phyloP scores from a whole-genome alignment of 2,329 filamentous ascomycete genomes.

The Ophiostoma ips region DNA sequence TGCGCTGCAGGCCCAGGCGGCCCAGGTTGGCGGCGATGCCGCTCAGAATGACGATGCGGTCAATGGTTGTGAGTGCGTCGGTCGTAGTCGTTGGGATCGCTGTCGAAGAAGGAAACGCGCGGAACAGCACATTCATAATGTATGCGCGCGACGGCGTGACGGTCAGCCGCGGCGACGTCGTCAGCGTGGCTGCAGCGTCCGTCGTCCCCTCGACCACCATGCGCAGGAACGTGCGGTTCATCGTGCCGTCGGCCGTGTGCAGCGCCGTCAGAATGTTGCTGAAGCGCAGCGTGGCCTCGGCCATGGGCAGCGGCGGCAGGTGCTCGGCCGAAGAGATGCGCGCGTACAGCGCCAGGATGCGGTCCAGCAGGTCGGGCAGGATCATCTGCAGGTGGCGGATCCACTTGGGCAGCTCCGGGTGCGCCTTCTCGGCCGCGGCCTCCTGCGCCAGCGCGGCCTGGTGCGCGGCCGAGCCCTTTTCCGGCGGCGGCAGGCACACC shows the following conservation, averaged over 20 bases:
- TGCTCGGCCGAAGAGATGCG: slow-evolving; percentile 57
- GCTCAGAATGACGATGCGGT: slow-evolving; percentile 65
- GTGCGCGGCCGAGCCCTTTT: slow-evolving; percentile 24
- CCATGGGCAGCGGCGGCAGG: slow-evolving; percentile 55
- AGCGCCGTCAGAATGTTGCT: slow-evolving; percentile 55
- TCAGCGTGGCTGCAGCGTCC: slow-evolving; percentile 32
- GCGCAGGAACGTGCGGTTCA: slow-evolving; percentile 46
- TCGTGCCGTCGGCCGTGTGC: slow-evolving; percentile 48
- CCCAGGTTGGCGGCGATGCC: slow-evolving; percentile 82
- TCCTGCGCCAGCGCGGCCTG: slow-evolving; percentile 19
- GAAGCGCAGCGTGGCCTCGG: slow-evolving; percentile 61
- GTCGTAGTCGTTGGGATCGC: slow-evolving; percentile 47
- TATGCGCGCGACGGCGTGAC: slow-evolving; percentile 45
- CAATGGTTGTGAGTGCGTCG: slow-evolving; percentile 56
- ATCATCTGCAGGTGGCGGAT: slow-evolving; percentile 41
- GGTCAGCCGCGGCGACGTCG: slow-evolving; percentile 39
- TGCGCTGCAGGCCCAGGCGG: slow-evolving; percentile 64
- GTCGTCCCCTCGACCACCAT: slow-evolving; percentile 51
- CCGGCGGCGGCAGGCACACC: slow-evolving; percentile 37
- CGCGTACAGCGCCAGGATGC: slow-evolving; percentile 60
- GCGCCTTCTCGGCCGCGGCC: slow-evolving; percentile 25
- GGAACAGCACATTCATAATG: slow-evolving; percentile 52
- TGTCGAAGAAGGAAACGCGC: slow-evolving; percentile 50
- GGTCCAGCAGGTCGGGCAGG: slow-evolving; percentile 61
- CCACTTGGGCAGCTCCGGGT: slow-evolving; percentile 35